phyloP scores from a whole-genome alignment of 192 early-diverging fungal genomes.

The Linnemannia zychae region DNA sequence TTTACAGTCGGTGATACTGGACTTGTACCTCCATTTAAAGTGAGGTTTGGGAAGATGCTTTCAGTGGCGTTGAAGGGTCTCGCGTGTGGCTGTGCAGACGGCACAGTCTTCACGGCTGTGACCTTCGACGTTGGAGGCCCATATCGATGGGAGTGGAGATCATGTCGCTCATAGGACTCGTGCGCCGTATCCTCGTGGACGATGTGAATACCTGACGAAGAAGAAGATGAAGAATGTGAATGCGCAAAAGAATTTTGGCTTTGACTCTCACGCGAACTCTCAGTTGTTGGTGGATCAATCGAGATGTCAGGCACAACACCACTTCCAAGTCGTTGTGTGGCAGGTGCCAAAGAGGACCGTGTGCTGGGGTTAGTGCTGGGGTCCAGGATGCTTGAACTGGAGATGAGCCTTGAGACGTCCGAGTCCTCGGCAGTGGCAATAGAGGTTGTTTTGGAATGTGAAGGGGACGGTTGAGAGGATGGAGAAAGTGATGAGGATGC shows the following conservation, averaged over 20 bases:
- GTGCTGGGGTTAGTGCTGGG: neutral
- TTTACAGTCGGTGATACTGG: neutral
- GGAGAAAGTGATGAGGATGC: neutral
- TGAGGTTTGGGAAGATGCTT: constrained; percentile 27
- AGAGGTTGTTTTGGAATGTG: neutral
- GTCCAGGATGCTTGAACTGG: neutral
- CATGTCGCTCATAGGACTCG: neutral
- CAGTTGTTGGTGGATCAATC: constrained; percentile 28
- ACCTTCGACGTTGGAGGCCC: neutral
- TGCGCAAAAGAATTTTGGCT: neutral
- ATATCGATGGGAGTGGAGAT: neutral
- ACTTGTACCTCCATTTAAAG: neutral
- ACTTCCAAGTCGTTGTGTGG: neutral
- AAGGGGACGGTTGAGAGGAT: neutral
- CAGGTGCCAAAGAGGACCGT: neutral
- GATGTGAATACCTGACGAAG: neutral
- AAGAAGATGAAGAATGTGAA: neutral
- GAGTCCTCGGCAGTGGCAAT: neutral
- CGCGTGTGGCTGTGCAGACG: neutral
- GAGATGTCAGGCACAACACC: constrained; percentile 36
- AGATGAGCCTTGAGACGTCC: neutral
- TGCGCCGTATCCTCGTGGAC: neutral
- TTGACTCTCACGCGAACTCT: constrained; percentile 6
- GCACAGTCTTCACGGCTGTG: neutral
- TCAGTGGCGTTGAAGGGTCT: constrained; percentile 23